Conservation (phyloP, 208 protist genomes). For the Wallacemonas sp. region DNA sequence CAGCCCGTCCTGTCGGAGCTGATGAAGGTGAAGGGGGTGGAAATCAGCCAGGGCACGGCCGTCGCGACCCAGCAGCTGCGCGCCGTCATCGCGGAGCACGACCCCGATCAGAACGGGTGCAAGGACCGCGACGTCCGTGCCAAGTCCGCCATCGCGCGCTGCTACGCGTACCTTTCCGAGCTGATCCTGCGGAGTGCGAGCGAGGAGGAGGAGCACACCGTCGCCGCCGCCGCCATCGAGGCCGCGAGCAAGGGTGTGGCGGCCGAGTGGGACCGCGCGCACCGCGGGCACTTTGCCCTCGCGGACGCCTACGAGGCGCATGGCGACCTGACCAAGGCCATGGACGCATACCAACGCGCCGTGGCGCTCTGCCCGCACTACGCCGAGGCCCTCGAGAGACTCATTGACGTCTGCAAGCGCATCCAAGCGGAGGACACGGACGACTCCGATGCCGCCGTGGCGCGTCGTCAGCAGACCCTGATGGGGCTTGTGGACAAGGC, state of each 20-base stretch:
- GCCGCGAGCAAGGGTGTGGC: slow-evolving; percentile 48
- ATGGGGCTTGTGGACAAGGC: slow-evolving; percentile 53
- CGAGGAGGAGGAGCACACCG: slow-evolving; percentile 14
- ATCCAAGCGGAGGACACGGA: slow-evolving; percentile 25
- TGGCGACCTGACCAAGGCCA: slow-evolving; percentile 53
- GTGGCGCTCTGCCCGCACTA: slow-evolving; percentile 59
- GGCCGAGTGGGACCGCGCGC: slow-evolving; percentile 73
- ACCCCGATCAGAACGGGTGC: slow-evolving; percentile 30
- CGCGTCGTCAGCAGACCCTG: slow-evolving; percentile 21
- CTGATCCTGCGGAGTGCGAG: slow-evolving; percentile 47
- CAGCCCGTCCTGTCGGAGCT: slow-evolving; percentile 74
- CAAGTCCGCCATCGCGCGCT: slow-evolving; percentile 56
- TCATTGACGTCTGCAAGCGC: slow-evolving; percentile 51
- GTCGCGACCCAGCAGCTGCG: slow-evolving; percentile 62
- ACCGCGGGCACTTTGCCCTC: slow-evolving; percentile 52
- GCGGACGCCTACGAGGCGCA: slow-evolving; percentile 57
- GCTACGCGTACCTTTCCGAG: slow-evolving; percentile 72
- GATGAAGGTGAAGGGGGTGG: slow-evolving; percentile 72
- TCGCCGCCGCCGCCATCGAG: slow-evolving; percentile 43
- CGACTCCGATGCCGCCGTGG: slow-evolving; percentile 10
- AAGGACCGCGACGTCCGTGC: slow-evolving; percentile 34
- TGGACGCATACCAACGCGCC: slow-evolving; percentile 52
- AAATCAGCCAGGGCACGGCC: slow-evolving; percentile 52
- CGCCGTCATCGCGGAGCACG: slow-evolving; percentile 43
- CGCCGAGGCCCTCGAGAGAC: slow-evolving; percentile 61